Conservation (phyloP, 148 eudicot genomes). For the Diospyros lotus region DNA sequence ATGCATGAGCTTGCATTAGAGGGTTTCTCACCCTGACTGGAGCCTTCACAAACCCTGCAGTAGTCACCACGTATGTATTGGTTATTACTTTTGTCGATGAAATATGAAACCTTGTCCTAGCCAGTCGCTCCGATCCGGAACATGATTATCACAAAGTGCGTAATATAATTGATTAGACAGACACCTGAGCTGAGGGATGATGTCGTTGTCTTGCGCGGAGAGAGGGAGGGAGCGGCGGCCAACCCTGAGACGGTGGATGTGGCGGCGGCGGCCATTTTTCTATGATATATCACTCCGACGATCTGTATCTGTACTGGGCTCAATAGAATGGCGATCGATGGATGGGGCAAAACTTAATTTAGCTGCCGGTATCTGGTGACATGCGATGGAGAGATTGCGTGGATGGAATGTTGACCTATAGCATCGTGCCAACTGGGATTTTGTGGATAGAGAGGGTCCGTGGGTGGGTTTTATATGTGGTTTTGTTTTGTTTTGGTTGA, state of each 20-base stretch:
- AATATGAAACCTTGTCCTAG: too few relatives aligned
- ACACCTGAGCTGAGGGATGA: constrained; percentile 47
- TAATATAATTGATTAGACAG: too few relatives aligned
- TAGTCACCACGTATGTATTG: too few relatives aligned
- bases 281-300: neutral
- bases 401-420: constrained; percentile 32
- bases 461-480: neutral
- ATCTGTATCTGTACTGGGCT: neutral
- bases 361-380: constrained; percentile 7
- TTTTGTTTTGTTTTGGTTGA: neutral
- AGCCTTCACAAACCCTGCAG: constrained; percentile 59
- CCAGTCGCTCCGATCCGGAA: too few relatives aligned
- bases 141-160: neutral
- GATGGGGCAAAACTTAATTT: neutral
- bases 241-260: constrained; percentile 61
- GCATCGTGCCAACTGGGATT: constrained; percentile 38
- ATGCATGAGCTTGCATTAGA: constrained; percentile 42
- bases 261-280: constrained; percentile 54
- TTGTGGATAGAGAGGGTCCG: constrained; percentile 33
- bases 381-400: constrained; percentile 22
- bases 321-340: neutral
- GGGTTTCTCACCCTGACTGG: constrained; percentile 66
- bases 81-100: too few relatives aligned
- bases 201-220: constrained; percentile 25
- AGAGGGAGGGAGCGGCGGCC: constrained; percentile 51